Conservation (phyloP, 1,284 basidiomycete species). For the Puccinia sorghi region DNA sequence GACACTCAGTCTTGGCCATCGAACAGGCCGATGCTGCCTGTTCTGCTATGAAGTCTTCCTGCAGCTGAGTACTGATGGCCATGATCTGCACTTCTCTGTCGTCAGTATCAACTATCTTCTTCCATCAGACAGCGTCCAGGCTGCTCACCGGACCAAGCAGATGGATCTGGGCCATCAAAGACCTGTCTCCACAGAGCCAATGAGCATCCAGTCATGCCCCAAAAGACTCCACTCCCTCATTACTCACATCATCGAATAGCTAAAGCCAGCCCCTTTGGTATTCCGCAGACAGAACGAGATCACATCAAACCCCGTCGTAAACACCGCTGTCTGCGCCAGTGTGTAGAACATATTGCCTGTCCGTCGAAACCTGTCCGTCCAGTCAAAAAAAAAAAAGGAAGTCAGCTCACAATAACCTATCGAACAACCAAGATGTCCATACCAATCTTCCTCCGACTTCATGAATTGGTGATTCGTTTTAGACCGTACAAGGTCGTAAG, state of each 20-base stretch:
- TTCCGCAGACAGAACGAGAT: constrained; percentile 1
- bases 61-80: constrained; percentile 19
- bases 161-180: constrained; percentile 19
- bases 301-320: constrained; percentile 8
- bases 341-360: not conserved
- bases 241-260: constrained; percentile 21
- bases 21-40: constrained; percentile 7
- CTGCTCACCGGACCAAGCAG: constrained; percentile 29
- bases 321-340: constrained; percentile 10
- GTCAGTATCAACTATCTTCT: not conserved
- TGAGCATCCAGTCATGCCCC: not conserved
- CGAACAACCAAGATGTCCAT: not conserved
- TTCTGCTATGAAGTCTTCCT: constrained; percentile 16
- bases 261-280: constrained; percentile 2
- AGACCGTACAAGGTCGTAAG: constrained; percentile 11
- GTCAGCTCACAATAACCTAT: not conserved
- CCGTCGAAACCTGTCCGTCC: not conserved
- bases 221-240: not conserved
- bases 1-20: constrained; percentile 3
- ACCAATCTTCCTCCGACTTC: not conserved
- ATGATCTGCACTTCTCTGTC: constrained; percentile 9
- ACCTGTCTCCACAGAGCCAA: not conserved
- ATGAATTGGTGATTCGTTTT: not conserved
- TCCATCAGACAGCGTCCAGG: not conserved
- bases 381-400: not conserved